Base-by-base conservation (phyloP, 495 filamentous ascomycete genomes). In the Aspergillus nidulans region DNA sequence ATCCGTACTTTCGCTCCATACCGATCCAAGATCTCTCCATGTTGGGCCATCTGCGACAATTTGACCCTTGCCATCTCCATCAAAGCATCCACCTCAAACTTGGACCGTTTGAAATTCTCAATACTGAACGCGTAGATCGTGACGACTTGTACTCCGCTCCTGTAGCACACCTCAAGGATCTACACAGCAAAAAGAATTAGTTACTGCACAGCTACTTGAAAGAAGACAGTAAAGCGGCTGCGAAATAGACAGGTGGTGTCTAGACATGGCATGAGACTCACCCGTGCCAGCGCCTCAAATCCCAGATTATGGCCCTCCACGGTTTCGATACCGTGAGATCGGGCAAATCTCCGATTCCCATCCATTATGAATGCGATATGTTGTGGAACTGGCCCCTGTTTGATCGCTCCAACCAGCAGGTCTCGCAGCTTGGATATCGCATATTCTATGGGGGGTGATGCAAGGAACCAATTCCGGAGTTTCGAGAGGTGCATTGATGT, bases 301-400 rank as follows among this genome's bases (percentile, higher is more conserved):
- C 94, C 94, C 59, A 96, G 71, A 64, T 94, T 90, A 68, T 98
- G 94, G n/a, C 94, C 94, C 72, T 98, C 91, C 34, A 96, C 86
- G 0, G 91, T 96, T 79, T 98, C 94, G 63, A 98, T 95, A 45
- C 92, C 84, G 73, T 92, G 90, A 44, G 77, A 86, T 46, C 89
- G 79, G 1, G 94, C 94, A 70, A 94, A 98, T 19, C 94, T 84
- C 46, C 94, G 76, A 68, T 98, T 98, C 34, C 94, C 94, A 69
- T 98, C 94, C 95, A 97, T 97, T 52, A 96, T 91, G 63, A 98
- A 97, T 6, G 94, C 94, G 49, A 98, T 83, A 83, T 98, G 94
- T 58, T 86, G 83, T 13, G 94, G 94, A 46, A 98, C 84, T 7
- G 92, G 89, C 4, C 95, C 94, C 70, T 96, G 91, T 53, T 83